Evolutionary conservation across 2,329 filamentous ascomycete species (phyloP), one percentile per base, ranked within the genome.

Genomic region (Phaeomoniella chlamydospora): DNA sequence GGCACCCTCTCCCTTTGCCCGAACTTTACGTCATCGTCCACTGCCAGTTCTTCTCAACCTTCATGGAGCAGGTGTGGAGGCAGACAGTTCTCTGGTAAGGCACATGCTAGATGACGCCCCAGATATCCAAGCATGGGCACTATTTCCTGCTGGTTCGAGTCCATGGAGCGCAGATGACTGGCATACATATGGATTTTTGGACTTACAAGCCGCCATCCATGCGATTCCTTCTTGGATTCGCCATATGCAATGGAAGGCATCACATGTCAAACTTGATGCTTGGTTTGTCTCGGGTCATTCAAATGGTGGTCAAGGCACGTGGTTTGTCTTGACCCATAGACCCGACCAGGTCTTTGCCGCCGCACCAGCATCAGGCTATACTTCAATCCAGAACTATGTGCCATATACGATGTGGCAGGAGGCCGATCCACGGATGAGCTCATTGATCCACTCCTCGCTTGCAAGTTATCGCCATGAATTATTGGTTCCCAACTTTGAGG

Each of bases 101-200:
- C 58, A 64, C 36, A 58, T 62, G 39, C 50, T 75, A 19, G 62
- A 72, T 46, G 52, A 55, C 14, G 53, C 69, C 1, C 58, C 65
- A 15, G 62, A 71, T 39, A 50, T 74, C 15, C 68, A 65, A 41
- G 62, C 68, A 2, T 76, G 69, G 68, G 54, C 67, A 1, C 35
- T 75, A 12, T 65, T 70, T 43, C 70, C 72, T 6, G 68, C 64
- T 3, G 72, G 71, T 15, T 68, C 67, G 12, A 74, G 69, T 13
- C 52, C 67, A 4, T 75, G 72, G 72, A 70, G 67, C 43, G 65
- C 66, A 15, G 71, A 76, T 49, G 72, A 75, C 45, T 75, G 72
- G 72, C 72, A 74, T 46, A 62, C 56, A 4, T 75, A 70, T 68
- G 71, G 70, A 1, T 65, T 67, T 43, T 56, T 64, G 14, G 72